Evolutionary conservation across 2,329 filamentous ascomycete genomes (phyloP), one percentile per base, ranked within the genome.

Genomic region (Tolypocladium ophioglossoides): DNA sequence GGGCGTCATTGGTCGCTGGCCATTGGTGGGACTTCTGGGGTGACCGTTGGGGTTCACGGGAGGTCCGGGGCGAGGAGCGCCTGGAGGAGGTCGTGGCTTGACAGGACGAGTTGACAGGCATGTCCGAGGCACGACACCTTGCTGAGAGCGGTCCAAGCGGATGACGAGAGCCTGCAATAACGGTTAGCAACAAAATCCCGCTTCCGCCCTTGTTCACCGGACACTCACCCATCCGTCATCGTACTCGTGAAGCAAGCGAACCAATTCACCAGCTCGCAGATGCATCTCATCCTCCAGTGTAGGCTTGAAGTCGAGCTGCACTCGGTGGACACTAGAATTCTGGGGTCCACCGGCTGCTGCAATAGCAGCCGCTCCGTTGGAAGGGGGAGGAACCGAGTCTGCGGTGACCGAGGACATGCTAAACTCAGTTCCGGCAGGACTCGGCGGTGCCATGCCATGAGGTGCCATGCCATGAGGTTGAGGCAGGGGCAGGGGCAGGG

Each of bases 211-310:
- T 32, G 34, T n/a, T 30, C n/a, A 20, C 1, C 10, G 14, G n/a
- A 32, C 22, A 79, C 87, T 80, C 80, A 92, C 89, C 94, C 94
- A 99, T 64, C 94, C 94, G 72, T 99, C 94, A 67, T 99, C 94
- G 64, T 97, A 99, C 72, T 96, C 91, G 66, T 97, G 92, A 52
- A 97, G 77, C 59, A 99, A 76, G 59, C 92, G 83, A 51, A 97
- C 89, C 50, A 99, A 78, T 58, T 95, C 85, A 52, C 94, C 94
- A 55, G 86, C 82, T 58, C 77, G 80, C 47, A 99, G 78, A 58
- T 84, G 87, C 65, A 99, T 77, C 72, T 99, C 94, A 66, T 99
- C 94, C 7, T 90, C 87, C 78, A 97, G 86, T 4, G 88, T 92
- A 30, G 94, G 91, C 68, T 84, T 87, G 71, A 97, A 99, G 70